phyloP scores from a whole-genome alignment of 495 filamentous ascomycete species.

The Hypoxylon crocopeplum region DNA sequence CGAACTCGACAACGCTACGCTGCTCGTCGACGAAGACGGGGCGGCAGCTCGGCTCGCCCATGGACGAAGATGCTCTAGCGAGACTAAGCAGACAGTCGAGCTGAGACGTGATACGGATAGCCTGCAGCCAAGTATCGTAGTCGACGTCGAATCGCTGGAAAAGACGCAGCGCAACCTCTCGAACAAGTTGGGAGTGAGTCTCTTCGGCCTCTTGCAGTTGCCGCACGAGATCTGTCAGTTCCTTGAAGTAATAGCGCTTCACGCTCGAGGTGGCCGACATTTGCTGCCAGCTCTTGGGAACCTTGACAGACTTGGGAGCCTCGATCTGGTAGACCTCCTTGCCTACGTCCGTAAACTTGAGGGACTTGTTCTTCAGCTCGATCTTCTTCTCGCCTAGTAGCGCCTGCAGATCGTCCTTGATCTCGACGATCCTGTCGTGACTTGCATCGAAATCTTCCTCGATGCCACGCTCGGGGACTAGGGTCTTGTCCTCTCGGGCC shows the following conservation, averaged over 20 bases:
- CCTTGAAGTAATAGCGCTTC: slow-evolving; percentile 93
- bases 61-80: slow-evolving; percentile 80
- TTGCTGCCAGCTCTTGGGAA: slow-evolving; percentile 90
- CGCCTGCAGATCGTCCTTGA: slow-evolving; percentile 73
- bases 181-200: slow-evolving; percentile 89
- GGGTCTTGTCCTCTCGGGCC: slow-evolving; percentile 71
- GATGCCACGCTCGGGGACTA: slow-evolving; percentile 87
- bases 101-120: slow-evolving; percentile 85
- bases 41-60: slow-evolving; percentile 88
- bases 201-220: slow-evolving; percentile 93
- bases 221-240: slow-evolving; percentile 80
- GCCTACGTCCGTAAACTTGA: slow-evolving; percentile 87
- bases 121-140: slow-evolving; percentile 85
- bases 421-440: slow-evolving; percentile 73
- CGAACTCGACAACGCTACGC: slow-evolving; percentile 85
- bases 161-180: slow-evolving; percentile 83
- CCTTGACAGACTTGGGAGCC: slow-evolving; percentile 82
- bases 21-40: slow-evolving; percentile 85
- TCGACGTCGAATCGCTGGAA: slow-evolving; percentile 87
- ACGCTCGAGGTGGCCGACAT: slow-evolving; percentile 92
- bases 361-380: slow-evolving; percentile 68
- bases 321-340: slow-evolving; percentile 98
- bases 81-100: slow-evolving; percentile 95
- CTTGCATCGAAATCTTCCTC: slow-evolving; percentile 93
- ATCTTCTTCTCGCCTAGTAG: slow-evolving; percentile 74